These are phyloP conservation scores for Chlorella sp. DNA, from an alignment of 139 green algal genomes.

Conservation along the genomic window DNA sequence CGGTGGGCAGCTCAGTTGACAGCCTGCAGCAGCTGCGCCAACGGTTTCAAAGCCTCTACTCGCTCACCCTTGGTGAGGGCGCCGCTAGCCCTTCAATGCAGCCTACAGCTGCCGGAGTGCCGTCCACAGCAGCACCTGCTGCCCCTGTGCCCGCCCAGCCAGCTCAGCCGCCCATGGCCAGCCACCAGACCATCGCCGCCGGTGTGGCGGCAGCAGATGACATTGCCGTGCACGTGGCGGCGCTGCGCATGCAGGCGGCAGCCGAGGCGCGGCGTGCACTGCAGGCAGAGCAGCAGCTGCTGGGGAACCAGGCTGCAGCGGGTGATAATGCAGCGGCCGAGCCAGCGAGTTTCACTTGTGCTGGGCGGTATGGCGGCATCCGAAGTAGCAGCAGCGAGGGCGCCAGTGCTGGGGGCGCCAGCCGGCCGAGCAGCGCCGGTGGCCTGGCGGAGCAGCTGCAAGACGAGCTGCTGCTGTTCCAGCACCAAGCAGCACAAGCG, in stretches of 20 bases:
- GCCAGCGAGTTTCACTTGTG: neutral
- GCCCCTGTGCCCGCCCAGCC: neutral
- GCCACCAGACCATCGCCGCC: neutral
- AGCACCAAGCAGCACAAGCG: neutral
- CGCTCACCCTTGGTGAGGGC: too few species aligned
- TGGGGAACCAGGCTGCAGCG: neutral
- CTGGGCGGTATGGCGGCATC: neutral
- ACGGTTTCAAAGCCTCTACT: slow-evolving; percentile 19
- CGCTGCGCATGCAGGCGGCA: slow-evolving; percentile 6
- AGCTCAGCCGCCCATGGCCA: neutral
- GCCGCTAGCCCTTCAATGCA: neutral
- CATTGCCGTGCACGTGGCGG: neutral
- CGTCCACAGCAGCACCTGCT: too few species aligned
- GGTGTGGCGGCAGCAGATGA: slow-evolving; percentile 18
- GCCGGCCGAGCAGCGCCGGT: neutral
- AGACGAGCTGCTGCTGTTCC: neutral
- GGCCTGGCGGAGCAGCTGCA: neutral
- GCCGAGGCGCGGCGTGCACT: neutral
- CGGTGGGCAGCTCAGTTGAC: neutral
- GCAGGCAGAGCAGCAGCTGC: neutral
- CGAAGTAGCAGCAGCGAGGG: neutral
- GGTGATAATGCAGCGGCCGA: neutral
- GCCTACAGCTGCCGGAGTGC: neutral
- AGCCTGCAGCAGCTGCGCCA: slow-evolving; percentile 21
- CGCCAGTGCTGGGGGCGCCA: neutral